Evolutionary conservation across 441 rosid genomes (phyloP).

Genomic region (Adansonia grandidieri): DNA sequence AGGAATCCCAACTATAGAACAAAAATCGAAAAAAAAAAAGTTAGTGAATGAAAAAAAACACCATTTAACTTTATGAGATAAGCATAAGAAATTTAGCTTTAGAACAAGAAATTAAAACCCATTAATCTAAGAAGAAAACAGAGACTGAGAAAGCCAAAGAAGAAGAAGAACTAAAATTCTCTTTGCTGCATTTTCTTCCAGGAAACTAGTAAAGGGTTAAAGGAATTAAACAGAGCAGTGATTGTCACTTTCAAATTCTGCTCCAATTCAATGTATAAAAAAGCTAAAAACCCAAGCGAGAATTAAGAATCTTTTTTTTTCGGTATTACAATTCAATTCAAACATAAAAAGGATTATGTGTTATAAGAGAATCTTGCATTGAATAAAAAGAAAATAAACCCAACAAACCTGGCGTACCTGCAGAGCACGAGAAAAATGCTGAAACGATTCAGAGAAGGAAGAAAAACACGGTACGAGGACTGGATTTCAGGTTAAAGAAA

Average conservation of each 20-base stretch:
- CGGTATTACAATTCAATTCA: background rate
- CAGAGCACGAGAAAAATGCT: slow-evolving; percentile 13
- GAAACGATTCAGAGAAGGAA: slow-evolving; percentile 16
- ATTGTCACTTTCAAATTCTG: background rate
- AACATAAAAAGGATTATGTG: background rate
- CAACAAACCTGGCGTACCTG: slow-evolving; percentile 6
- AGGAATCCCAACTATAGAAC: background rate
- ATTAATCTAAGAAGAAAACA: slow-evolving; percentile 10
- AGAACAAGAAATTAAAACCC: background rate
- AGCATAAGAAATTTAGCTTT: background rate
- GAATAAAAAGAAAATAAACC: slow-evolving; percentile 1
- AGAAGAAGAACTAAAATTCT: slow-evolving; percentile 5
- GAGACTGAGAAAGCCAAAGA: background rate
- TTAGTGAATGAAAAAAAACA: background rate
- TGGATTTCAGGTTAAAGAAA: background rate
- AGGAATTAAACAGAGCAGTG: background rate
- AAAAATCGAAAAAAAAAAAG: background rate
- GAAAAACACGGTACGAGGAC: background rate
- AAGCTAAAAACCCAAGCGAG: background rate
- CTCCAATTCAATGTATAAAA: background rate
- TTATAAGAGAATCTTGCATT: background rate
- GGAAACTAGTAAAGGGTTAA: slow-evolving; percentile 1
- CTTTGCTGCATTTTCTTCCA: slow-evolving; percentile 18
- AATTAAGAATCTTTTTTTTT: background rate
- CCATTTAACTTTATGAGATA: slow-evolving; percentile 5